A percentile compares a stretch with the other conserved stretches of the same genome.
These are phyloP conservation scores for Trichaptum fuscoviolaceum DNA, from an alignment of 768 basidiomycete species.

Conservation along the genomic window DNA sequence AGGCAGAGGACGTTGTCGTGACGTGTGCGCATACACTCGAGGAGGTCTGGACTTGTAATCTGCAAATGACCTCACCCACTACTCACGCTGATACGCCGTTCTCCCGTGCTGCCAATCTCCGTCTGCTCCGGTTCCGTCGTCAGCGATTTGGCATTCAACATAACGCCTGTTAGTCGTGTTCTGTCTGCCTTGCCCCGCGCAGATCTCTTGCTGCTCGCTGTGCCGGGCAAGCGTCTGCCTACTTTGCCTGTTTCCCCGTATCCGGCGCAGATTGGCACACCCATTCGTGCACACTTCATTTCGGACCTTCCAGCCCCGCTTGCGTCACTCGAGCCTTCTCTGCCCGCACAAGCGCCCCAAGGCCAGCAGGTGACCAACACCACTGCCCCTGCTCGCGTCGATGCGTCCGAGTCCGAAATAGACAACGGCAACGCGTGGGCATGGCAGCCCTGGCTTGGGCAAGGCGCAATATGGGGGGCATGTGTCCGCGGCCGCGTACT, in stretches of 20 bases:
- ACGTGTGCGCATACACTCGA: slow-evolving; percentile 63
- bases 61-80: neutral
- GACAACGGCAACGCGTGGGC: slow-evolving; percentile 13
- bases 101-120: slow-evolving; percentile 23
- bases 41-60: slow-evolving; percentile 34
- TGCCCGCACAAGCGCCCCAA: neutral
- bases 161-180: slow-evolving; percentile 38
- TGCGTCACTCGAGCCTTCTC: neutral
- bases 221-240: slow-evolving; percentile 23
- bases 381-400: neutral
- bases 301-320: slow-evolving; percentile 23
- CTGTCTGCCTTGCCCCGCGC: slow-evolving; percentile 54
- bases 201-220: slow-evolving; percentile 47
- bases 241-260: slow-evolving; percentile 61
- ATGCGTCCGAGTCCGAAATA: slow-evolving; percentile 1
- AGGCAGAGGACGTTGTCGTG: slow-evolving; percentile 33
- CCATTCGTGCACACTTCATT: slow-evolving; percentile 52
- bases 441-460: neutral
- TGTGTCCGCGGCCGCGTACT: slow-evolving; percentile 48
- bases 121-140: slow-evolving; percentile 39
- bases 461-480: slow-evolving; percentile 36
- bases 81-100: slow-evolving; percentile 13
- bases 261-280: slow-evolving; percentile 41
- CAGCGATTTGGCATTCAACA: slow-evolving; percentile 24
- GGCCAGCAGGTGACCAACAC: neutral